Evolutionary conservation across 108 stramenopile species (phyloP).

Genomic region (Pseudonitzschia pungens): DNA sequence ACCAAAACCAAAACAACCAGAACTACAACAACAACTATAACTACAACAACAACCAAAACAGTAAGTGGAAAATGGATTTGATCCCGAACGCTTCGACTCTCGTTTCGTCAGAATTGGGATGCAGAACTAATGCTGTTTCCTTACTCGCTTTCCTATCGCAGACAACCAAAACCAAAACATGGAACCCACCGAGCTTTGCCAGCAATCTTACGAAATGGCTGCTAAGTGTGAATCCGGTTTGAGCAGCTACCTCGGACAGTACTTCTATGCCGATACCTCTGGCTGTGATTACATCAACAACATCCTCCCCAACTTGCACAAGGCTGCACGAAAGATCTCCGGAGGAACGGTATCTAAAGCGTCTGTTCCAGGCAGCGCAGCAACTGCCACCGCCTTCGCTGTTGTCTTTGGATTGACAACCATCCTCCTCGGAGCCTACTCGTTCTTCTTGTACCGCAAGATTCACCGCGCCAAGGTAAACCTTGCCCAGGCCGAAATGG

Average conservation of each 20-base stretch:
- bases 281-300: slow-evolving; percentile 68
- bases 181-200: slow-evolving; percentile 62
- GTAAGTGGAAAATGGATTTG: too few relatives aligned
- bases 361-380: background rate
- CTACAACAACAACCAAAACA: background rate
- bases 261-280: slow-evolving; percentile 58
- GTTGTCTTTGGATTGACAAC: slow-evolving; percentile 66
- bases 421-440: slow-evolving; percentile 56
- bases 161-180: slow-evolving; percentile 45
- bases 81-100: too few relatives aligned
- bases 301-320: slow-evolving; percentile 47
- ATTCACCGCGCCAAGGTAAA: slow-evolving; percentile 60
- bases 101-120: too few relatives aligned
- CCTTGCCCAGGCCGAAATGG: slow-evolving; percentile 37
- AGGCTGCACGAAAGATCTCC: slow-evolving; percentile 26
- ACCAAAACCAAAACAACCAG: slow-evolving; percentile 47
- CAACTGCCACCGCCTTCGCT: slow-evolving; percentile 40
- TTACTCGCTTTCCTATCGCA: background rate
- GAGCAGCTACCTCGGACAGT: slow-evolving; percentile 21
- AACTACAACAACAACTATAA: slow-evolving; percentile 18
- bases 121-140: background rate
- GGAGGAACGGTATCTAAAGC: background rate
- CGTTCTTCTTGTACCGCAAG: slow-evolving; percentile 71
- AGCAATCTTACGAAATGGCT: slow-evolving; percentile 51
- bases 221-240: slow-evolving; percentile 76